Percentiles rank a stretch among this genome's conserved stretches.
These are phyloP conservation scores for Physaria fendleri DNA, from an alignment of 345 rosid species.

Conservation along the genomic window DNA sequence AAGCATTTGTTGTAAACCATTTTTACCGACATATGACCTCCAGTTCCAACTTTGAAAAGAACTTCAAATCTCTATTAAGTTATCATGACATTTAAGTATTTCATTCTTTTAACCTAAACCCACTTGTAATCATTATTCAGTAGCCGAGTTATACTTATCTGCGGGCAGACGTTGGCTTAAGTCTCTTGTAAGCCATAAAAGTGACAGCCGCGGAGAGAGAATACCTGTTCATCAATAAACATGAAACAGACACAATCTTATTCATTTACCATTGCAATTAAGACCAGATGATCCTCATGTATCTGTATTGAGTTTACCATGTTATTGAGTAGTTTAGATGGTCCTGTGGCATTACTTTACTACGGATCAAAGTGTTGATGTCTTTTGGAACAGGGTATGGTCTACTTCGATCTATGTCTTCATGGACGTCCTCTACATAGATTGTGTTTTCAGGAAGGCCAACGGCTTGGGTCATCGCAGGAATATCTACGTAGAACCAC, in stretches of 20 bases:
- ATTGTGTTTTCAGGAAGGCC: conserved; percentile 65
- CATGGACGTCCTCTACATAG: conserved; percentile 71
- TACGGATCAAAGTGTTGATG: conserved; percentile 64
- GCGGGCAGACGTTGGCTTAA: conserved; percentile 41
- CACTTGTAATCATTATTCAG: too few relatives aligned
- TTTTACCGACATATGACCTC: too few relatives aligned
- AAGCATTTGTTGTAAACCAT: too few relatives aligned
- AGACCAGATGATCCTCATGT: background rate
- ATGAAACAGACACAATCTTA: conserved; percentile 1
- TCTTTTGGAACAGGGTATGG: conserved; percentile 95
- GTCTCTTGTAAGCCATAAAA: conserved; percentile 83
- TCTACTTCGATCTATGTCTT: conserved; percentile 56
- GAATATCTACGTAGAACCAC: conserved; percentile 89
- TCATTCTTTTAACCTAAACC: too few relatives aligned
- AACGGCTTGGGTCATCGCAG: conserved; percentile 57
- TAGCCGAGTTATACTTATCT: too few relatives aligned
- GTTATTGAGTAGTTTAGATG: conserved; percentile 90
- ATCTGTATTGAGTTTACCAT: conserved; percentile 46
- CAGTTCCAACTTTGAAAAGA: too few relatives aligned
- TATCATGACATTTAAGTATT: too few relatives aligned
- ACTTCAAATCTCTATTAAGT: too few relatives aligned
- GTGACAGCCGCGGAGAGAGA: conserved; percentile 89
- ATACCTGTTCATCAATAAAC: conserved; percentile 51
- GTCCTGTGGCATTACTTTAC: conserved; percentile 97
- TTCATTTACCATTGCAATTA: background rate